Evolutionary conservation across 1,139 yeast species (phyloP), one percentile per base, ranked within the genome.

Genomic region (Hansenula lynferdii): DNA sequence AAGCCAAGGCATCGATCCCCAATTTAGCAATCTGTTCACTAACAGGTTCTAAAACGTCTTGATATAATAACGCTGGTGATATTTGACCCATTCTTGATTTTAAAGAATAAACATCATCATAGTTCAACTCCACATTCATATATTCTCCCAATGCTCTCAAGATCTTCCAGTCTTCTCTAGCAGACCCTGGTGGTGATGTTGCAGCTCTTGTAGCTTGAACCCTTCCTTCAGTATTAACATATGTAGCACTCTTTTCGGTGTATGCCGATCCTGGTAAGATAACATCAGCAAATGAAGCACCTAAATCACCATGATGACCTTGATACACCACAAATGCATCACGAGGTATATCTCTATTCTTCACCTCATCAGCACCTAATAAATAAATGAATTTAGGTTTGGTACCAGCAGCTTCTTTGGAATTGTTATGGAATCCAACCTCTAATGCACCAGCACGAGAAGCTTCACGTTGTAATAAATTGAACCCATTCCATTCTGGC

Each of bases 161-260:
- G 49, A 86, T 82, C 69, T 83, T 82, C 96, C 96, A 86, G 65
- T 86, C 96, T 64, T 86, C 95, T 61, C 96, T 82, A 32, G 95
- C 95, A 39, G 77, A 85, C 29, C 94, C 95, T 38, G 95, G 95
- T n/a, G 95, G 82, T 47, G 83, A 85, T 19, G 87, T 81, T 29
- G 95, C 94, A 36, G 96, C 95, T 53, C 94, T 77, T 5, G 95
- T 84, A 42, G 73, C 66, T 69, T 86, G 96, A 11, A 89, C 77
- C 61, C 96, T 80, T 51, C 96, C 96, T 66, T 86, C 96, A 34
- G 95, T 85, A 66, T 86, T 86, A 46, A 86, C 90, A 62, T 77
- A 86, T n/a, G 95, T 86, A 45, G 85, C 92, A 25, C 82, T 67
- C 67, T 86, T 86, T 62, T 86, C 96, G 31, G 96, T 86, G 73